These are phyloP conservation scores for Aplosporella prunicola DNA, from an alignment of 2,329 filamentous ascomycete species.

Conservation along the genomic window DNA sequence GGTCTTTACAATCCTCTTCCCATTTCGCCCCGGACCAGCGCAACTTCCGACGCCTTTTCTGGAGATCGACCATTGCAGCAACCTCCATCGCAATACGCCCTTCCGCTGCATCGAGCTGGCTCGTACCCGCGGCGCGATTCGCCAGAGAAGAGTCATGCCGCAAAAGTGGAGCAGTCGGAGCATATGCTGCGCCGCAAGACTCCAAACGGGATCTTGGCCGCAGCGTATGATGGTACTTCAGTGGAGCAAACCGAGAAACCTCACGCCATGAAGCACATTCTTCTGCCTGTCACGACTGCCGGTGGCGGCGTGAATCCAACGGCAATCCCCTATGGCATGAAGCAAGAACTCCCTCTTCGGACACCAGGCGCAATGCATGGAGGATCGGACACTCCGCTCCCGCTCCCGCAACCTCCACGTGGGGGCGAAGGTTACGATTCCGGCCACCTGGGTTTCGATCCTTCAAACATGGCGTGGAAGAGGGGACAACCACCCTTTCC, in stretches of 20 bases:
- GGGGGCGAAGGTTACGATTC: constrained; percentile 3
- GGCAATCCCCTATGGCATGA: constrained; percentile 19
- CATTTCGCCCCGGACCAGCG: constrained; percentile 12
- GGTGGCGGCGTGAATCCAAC: constrained; percentile 27
- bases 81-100: constrained; percentile 29
- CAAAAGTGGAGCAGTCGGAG: constrained; percentile 43
- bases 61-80: constrained; percentile 13
- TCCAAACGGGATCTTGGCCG: constrained; percentile 83
- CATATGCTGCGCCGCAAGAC: constrained; percentile 85
- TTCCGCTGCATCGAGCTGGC: constrained; percentile 29
- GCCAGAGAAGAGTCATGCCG: constrained; percentile 17
- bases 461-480: constrained; percentile 23
- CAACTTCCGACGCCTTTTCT: constrained; percentile 8
- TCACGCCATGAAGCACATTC: constrained; percentile 73
- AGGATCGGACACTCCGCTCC: constrained; percentile 3
- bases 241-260: constrained; percentile 63
- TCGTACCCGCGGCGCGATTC: constrained; percentile 24
- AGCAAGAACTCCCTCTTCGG: constrained; percentile 28
- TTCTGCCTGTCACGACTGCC: constrained; percentile 52
- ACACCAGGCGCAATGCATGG: constrained; percentile 16
- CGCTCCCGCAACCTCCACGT: constrained; percentile 4
- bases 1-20: constrained; percentile 19
- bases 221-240: constrained; percentile 79
- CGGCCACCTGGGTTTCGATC: constrained; percentile 4
- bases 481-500: constrained; percentile 36